Conservation (phyloP, 306 rosid genomes). For the Trichosanthes truncata region DNA sequence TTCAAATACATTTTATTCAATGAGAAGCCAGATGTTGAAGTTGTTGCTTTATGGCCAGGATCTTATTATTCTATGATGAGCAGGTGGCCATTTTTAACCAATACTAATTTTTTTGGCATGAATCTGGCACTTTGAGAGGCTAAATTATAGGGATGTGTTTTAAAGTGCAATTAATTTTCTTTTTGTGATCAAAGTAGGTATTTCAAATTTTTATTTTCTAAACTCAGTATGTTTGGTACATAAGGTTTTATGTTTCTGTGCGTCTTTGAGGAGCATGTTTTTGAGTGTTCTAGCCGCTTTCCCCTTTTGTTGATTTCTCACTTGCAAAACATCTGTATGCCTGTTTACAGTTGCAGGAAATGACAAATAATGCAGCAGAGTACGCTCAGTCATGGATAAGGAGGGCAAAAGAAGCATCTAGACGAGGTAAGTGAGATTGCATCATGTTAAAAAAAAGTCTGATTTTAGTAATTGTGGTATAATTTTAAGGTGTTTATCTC, state of each 20-base stretch:
- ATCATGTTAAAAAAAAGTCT: background rate
- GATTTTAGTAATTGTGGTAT: background rate
- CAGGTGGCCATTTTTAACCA: background rate
- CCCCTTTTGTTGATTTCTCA: background rate
- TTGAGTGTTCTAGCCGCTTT: background rate
- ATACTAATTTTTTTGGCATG: background rate
- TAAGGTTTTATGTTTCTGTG: background rate
- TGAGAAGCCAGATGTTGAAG: background rate
- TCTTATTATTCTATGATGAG: background rate
- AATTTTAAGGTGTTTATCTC: no score
- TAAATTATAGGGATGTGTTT: background rate
- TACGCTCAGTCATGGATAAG: conserved; percentile 63
- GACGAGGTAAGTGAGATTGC: conserved; percentile 39
- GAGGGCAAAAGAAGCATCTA: conserved; percentile 61
- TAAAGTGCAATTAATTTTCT: background rate
- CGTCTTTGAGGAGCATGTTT: background rate
- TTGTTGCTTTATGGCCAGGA: background rate
- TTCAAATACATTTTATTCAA: background rate
- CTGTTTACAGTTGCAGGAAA: conserved; percentile 51
- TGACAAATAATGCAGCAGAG: conserved; percentile 51
- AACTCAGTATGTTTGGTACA: conserved; percentile 1
- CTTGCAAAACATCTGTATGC: conserved; percentile 4
- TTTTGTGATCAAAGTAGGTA: background rate
- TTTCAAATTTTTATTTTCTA: background rate
- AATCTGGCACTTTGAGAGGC: background rate